These are phyloP conservation scores for Aspergillus nidulans DNA, from an alignment of 495 filamentous ascomycete species.

Conservation along the genomic window DNA sequence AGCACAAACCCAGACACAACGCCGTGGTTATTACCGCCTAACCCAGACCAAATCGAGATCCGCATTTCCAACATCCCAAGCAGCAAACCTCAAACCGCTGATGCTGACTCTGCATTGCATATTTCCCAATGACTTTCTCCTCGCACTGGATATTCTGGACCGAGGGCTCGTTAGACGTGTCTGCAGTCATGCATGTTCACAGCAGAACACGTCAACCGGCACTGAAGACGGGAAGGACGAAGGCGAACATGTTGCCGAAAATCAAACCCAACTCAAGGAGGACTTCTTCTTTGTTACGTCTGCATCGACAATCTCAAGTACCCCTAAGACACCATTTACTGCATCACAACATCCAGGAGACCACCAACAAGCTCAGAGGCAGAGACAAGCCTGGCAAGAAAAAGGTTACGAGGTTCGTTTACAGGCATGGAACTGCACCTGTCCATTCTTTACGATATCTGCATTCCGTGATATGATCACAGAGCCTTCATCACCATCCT, in stretches of 20 bases:
- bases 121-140: slow-evolving; percentile 56
- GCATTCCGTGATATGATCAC: slow-evolving; percentile 47
- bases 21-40: slow-evolving; percentile 14
- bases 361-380: slow-evolving; percentile 20
- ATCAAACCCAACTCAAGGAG: slow-evolving; percentile 9
- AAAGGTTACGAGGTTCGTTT: slow-evolving; percentile 65
- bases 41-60: slow-evolving; percentile 21
- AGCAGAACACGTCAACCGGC: neutral
- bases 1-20: slow-evolving; percentile 9
- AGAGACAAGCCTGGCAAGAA: slow-evolving; percentile 21
- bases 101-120: slow-evolving; percentile 52
- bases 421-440: slow-evolving; percentile 83
- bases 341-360: neutral
- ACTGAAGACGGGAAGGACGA: slow-evolving; percentile 2
- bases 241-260: neutral
- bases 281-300: slow-evolving; percentile 36
- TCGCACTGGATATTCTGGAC: slow-evolving; percentile 80
- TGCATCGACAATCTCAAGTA: slow-evolving; percentile 42
- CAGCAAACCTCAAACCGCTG: slow-evolving; percentile 32
- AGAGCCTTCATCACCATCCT: slow-evolving; percentile 2
- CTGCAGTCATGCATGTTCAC: neutral
- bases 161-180: slow-evolving; percentile 54
- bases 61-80: slow-evolving; percentile 16
- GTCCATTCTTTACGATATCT: slow-evolving; percentile 73
- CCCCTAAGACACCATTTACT: slow-evolving; percentile 1